phyloP scores from a whole-genome alignment of 2,329 filamentous ascomycete species.

The Malbranchea zuffiana region DNA sequence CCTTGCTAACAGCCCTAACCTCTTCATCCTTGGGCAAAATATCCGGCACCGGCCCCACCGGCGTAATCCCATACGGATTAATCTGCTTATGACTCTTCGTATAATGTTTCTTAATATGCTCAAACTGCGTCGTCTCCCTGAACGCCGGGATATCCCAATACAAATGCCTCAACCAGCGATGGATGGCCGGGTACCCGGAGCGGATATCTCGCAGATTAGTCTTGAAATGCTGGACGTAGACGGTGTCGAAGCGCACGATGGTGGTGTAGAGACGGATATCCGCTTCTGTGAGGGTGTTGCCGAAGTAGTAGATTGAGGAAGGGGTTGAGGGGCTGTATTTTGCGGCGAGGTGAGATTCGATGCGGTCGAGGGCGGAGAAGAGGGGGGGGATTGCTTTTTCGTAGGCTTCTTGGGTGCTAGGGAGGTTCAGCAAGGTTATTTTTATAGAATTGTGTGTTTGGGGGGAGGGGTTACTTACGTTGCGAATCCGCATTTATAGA shows the following conservation, averaged over 20 bases:
- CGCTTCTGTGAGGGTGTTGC: conserved; percentile 63
- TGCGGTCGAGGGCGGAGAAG: conserved; percentile 65
- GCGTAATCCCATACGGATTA: conserved; percentile 62
- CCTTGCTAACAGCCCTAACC: conserved; percentile 38
- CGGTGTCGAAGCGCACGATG: conserved; percentile 60
- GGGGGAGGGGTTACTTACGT: conserved; percentile 31
- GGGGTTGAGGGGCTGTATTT: conserved; percentile 20
- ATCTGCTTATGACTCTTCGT: conserved; percentile 57
- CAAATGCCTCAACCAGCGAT: conserved; percentile 69
- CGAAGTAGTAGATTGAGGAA: conserved; percentile 59
- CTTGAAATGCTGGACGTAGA: conserved; percentile 74
- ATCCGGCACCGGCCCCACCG: conserved; percentile 72
- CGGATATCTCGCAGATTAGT: conserved; percentile 80
- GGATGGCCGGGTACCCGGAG: conserved; percentile 67
- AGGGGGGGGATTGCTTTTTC: conserved; percentile 60
- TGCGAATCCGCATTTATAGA: conserved; percentile 62
- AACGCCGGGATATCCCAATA: conserved; percentile 80
- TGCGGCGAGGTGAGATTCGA: conserved; percentile 57
- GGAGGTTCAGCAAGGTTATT: neutral
- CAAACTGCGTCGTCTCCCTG: conserved; percentile 71
- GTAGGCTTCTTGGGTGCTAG: conserved; percentile 62
- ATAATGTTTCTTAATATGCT: conserved; percentile 84
- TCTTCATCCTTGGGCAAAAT: conserved; percentile 70
- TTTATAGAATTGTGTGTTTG: neutral
- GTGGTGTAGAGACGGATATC: conserved; percentile 69